Evolutionary conservation across 1,284 basidiomycete genomes (phyloP).

Genomic region (Cryptococcus sp.): DNA sequence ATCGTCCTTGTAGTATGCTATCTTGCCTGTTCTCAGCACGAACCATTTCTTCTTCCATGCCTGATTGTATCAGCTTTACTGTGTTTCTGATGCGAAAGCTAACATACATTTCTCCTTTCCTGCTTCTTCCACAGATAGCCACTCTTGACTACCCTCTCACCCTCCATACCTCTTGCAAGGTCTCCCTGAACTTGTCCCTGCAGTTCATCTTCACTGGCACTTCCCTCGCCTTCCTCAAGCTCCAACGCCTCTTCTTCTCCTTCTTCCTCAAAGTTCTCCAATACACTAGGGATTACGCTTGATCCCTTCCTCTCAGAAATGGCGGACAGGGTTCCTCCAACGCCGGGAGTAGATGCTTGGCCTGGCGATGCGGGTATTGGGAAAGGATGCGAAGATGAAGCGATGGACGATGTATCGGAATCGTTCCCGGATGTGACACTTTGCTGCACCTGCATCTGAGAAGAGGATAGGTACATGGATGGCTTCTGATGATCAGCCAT

Average conservation of each 20-base stretch:
- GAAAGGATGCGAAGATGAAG: constrained; percentile 48
- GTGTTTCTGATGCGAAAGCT: background rate
- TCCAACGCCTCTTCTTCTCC: constrained; percentile 56
- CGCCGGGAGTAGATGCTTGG: constrained; percentile 16
- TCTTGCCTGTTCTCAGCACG: constrained; percentile 81
- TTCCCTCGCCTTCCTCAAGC: constrained; percentile 51
- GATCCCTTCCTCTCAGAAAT: constrained; percentile 28
- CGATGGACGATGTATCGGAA: constrained; percentile 75
- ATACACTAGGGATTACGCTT: constrained; percentile 55
- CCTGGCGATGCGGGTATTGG: constrained; percentile 4
- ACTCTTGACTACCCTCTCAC: constrained; percentile 77
- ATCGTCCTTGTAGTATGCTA: constrained; percentile 96
- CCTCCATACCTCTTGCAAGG: constrained; percentile 58
- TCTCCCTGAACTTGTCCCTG: constrained; percentile 41
- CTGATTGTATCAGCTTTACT: constrained; percentile 49
- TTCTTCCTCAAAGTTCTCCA: constrained; percentile 64
- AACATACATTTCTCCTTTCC: constrained; percentile 82
- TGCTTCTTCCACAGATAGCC: constrained; percentile 96
- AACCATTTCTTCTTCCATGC: constrained; percentile 99
- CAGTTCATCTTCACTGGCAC: constrained; percentile 5
- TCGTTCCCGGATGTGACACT: constrained; percentile 62
- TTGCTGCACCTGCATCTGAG: constrained; percentile 1
- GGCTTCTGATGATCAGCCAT: constrained; percentile 11
- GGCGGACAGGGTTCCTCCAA: constrained; percentile 27
- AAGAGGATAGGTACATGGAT: constrained; percentile 5